Evolutionary conservation across 177 flowering plant species (phyloP).

Genomic region (Vitis hybrid): DNA sequence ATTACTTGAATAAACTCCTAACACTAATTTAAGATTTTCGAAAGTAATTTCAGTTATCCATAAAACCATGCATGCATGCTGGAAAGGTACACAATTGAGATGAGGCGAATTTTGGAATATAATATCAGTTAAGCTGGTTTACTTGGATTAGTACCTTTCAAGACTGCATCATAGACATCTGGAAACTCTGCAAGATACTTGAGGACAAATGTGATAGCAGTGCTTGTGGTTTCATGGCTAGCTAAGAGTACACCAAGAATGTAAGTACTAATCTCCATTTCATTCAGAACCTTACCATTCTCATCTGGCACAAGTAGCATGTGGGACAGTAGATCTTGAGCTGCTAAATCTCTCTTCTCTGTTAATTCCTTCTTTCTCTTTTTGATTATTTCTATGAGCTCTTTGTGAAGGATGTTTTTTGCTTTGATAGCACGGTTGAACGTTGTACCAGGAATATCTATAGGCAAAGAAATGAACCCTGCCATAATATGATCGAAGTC

Average conservation of each 20-base stretch:
- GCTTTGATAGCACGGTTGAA: neutral
- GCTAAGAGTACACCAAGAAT: neutral
- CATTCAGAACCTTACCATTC: neutral
- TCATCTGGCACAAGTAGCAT: neutral
- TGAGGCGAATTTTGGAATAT: too few species aligned
- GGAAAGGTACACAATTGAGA: too few species aligned
- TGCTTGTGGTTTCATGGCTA: neutral
- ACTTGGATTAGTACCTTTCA: neutral
- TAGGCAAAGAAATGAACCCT: neutral
- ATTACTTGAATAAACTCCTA: too few species aligned
- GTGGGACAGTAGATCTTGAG: neutral
- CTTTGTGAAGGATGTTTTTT: neutral
- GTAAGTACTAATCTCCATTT: neutral
- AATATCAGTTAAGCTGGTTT: too few species aligned
- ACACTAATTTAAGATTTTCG: too few species aligned
- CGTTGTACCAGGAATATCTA: neutral
- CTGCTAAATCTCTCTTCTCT: neutral
- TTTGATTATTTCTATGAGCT: neutral
- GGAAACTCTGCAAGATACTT: neutral
- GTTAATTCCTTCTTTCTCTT: neutral
- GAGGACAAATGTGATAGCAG: neutral
- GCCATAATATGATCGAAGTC: neutral
- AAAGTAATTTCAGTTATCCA: too few species aligned
- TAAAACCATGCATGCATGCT: too few species aligned
- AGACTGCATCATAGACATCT: neutral